Percentiles rank a stretch among this genome's conserved stretches.
phyloP scores from a whole-genome alignment of 805 yeast species.

The Yarrowia sp. region DNA sequence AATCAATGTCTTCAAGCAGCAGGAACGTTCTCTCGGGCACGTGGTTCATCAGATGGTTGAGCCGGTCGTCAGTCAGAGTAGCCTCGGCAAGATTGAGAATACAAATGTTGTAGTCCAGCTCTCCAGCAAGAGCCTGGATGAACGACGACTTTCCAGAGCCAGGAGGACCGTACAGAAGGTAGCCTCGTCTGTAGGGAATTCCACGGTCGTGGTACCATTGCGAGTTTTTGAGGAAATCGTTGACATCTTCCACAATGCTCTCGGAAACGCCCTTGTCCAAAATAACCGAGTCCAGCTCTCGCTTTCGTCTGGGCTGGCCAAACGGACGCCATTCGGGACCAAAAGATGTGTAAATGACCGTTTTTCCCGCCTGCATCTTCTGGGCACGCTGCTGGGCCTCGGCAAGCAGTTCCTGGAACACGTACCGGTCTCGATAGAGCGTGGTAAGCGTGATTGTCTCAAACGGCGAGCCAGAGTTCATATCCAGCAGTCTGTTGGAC shows the following conservation, averaged over 20 bases:
- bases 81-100: constrained; percentile 88
- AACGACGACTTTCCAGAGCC: constrained; percentile 97
- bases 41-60: constrained; percentile 95
- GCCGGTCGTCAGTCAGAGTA: constrained; percentile 90
- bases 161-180: constrained; percentile 93
- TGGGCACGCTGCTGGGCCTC: constrained; percentile 89
- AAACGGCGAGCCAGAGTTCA: constrained; percentile 90
- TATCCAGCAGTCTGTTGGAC: constrained; percentile 84
- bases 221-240: constrained; percentile 79
- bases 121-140: constrained; percentile 96
- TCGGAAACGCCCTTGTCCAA: constrained; percentile 79
- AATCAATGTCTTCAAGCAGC: constrained; percentile 91
- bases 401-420: constrained; percentile 71
- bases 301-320: constrained; percentile 91
- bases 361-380: constrained; percentile 85
- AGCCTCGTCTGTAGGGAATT: constrained; percentile 97
- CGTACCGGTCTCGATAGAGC: constrained; percentile 74
- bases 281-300: constrained; percentile 84
- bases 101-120: constrained; percentile 93
- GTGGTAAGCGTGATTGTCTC: constrained; percentile 97
- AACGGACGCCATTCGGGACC: constrained; percentile 99
- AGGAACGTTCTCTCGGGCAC: constrained; percentile 88
- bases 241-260: constrained; percentile 69
- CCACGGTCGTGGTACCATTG: constrained; percentile 95
- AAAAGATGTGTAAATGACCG: constrained; percentile 92